These are phyloP conservation scores for Mortierella hygrophila DNA, from an alignment of 192 early-diverging fungal species.

Conservation along the genomic window DNA sequence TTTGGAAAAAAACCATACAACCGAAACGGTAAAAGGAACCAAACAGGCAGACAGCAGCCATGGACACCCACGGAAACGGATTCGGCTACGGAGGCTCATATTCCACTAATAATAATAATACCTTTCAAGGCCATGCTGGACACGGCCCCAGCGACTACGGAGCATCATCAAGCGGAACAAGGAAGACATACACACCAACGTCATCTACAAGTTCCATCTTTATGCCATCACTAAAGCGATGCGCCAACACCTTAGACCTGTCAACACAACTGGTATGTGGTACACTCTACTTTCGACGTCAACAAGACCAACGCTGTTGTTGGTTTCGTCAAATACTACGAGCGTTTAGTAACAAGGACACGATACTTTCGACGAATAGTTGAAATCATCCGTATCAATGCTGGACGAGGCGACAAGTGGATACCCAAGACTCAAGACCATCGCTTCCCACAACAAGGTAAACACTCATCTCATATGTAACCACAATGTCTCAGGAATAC, in stretches of 20 bases:
- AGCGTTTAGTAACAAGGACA: not conserved
- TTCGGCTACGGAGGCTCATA: constrained; percentile 11
- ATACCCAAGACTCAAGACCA: constrained; percentile 42
- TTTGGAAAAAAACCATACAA: not conserved
- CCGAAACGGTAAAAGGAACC: not conserved
- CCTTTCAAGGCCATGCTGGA: not conserved
- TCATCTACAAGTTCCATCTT: not conserved
- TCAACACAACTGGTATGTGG: constrained; percentile 29
- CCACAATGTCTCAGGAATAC: not conserved
- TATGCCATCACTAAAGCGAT: constrained; percentile 40
- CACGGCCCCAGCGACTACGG: not conserved
- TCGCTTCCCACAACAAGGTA: constrained; percentile 46
- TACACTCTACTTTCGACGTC: no score
- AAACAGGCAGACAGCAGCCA: not conserved
- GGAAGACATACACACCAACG: not conserved
- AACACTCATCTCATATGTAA: not conserved
- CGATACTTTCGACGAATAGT: not conserved
- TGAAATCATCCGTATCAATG: constrained; percentile 23
- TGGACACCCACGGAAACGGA: constrained; percentile 8
- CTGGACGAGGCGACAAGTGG: constrained; percentile 47
- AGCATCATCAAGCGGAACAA: not conserved
- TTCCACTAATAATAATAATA: not conserved
- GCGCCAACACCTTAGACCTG: constrained; percentile 32
- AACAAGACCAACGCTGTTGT: not conserved
- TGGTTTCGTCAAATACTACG: not conserved